Percentiles rank a stretch among this genome's conserved stretches.
Conservation (phyloP, 306 rosid genomes). For the Lotus japonicus region DNA sequence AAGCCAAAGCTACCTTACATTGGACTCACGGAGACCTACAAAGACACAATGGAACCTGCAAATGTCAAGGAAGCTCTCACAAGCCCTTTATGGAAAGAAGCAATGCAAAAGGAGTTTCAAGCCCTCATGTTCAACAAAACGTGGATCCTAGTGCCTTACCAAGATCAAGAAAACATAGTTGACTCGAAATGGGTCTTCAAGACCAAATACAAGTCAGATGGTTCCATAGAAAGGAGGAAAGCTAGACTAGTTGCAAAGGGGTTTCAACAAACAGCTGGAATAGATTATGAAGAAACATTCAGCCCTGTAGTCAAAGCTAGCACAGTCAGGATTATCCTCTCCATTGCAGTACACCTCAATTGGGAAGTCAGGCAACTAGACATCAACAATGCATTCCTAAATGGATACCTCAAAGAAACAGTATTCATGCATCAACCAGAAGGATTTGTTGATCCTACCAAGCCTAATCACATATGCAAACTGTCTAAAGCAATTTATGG, state of each 20-base stretch:
- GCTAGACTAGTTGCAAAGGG: too few relatives aligned
- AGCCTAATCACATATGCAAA: neutral
- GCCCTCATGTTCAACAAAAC: neutral
- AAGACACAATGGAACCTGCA: neutral
- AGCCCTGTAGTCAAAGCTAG: too few relatives aligned
- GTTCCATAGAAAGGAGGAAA: neutral
- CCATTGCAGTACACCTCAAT: too few relatives aligned
- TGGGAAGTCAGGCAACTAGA: too few relatives aligned
- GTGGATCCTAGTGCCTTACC: neutral
- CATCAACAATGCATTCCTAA: too few relatives aligned
- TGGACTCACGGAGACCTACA: neutral
- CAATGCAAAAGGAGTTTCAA: neutral
- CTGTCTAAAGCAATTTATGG: neutral
- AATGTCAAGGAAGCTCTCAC: neutral
- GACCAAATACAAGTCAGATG: neutral
- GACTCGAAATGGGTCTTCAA: neutral
- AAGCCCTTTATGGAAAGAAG: neutral
- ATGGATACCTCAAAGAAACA: too few relatives aligned
- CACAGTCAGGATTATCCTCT: too few relatives aligned
- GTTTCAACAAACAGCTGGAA: too few relatives aligned
- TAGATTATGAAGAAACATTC: too few relatives aligned
- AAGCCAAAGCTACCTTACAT: neutral
- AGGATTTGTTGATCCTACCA: too few relatives aligned
- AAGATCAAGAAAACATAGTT: neutral
- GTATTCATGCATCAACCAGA: too few relatives aligned